These are phyloP conservation scores for Chlamydomonas eustigma DNA, from an alignment of 139 green algal species.

Conservation along the genomic window DNA sequence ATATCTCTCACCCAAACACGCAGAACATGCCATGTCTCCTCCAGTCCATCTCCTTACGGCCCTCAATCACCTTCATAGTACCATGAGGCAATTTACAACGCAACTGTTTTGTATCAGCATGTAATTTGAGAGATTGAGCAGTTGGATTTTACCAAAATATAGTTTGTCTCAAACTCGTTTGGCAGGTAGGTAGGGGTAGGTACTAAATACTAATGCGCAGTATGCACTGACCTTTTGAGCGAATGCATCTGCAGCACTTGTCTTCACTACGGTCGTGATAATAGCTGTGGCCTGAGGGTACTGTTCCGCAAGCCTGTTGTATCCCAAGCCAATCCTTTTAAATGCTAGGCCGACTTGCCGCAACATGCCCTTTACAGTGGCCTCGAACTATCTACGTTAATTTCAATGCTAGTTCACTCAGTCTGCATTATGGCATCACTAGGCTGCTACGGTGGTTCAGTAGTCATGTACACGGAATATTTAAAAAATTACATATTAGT, in stretches of 20 bases:
- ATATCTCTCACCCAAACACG: slow-evolving; percentile 68
- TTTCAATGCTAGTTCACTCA: too few species aligned
- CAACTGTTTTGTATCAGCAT: slow-evolving; percentile 6
- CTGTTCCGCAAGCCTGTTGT: slow-evolving; percentile 55
- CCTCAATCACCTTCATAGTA: slow-evolving; percentile 69
- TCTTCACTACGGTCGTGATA: slow-evolving; percentile 84
- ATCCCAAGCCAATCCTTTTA: slow-evolving; percentile 31
- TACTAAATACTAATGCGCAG: too few species aligned
- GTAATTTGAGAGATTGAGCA: neutral
- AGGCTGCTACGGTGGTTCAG: too few species aligned
- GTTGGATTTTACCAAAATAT: too few species aligned
- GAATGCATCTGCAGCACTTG: slow-evolving; percentile 78
- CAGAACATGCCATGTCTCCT: slow-evolving; percentile 69
- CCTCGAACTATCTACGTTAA: too few species aligned
- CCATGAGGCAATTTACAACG: too few species aligned
- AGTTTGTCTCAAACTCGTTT: too few species aligned
- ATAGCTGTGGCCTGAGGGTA: slow-evolving; percentile 65
- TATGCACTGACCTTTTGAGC: slow-evolving; percentile 78
- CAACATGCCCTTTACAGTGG: too few species aligned
- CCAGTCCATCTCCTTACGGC: slow-evolving; percentile 71
- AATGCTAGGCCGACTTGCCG: slow-evolving; percentile 26
- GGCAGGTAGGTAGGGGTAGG: too few species aligned
- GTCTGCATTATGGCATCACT: too few species aligned
- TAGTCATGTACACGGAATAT: too few species aligned
- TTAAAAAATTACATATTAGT: too few species aligned